These are phyloP conservation scores for Colletotrichum godetiae DNA, from an alignment of 2,329 filamentous ascomycete genomes.

Conservation along the genomic window DNA sequence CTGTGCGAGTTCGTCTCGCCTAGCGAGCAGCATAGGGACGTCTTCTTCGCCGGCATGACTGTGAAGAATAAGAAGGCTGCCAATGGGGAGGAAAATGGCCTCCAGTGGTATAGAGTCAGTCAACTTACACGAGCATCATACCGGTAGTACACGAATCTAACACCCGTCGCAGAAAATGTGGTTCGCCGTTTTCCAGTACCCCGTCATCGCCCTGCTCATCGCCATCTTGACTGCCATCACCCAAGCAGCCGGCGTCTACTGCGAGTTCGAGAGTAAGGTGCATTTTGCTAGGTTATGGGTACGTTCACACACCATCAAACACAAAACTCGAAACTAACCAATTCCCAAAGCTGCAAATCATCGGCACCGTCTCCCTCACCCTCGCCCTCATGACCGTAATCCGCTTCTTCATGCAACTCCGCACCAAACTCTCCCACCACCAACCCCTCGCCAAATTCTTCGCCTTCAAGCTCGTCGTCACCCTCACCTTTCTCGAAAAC, in stretches of 20 bases:
- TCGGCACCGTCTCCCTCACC: slow-evolving; percentile 39
- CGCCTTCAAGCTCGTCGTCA: slow-evolving; percentile 42
- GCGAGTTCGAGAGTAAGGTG: slow-evolving; percentile 42
- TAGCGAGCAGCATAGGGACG: slow-evolving; percentile 44
- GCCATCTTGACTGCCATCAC: slow-evolving; percentile 52
- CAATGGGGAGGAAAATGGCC: slow-evolving; percentile 40
- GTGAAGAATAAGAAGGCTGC: slow-evolving; percentile 42
- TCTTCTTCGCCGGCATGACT: slow-evolving; percentile 50
- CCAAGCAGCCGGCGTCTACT: slow-evolving; percentile 44
- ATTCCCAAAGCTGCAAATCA: slow-evolving; percentile 39
- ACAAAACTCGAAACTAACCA: neutral
- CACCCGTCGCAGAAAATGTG: slow-evolving; percentile 41
- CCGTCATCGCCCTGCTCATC: slow-evolving; percentile 48
- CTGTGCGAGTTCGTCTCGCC: slow-evolving; percentile 55
- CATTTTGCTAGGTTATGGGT: slow-evolving; percentile 46
- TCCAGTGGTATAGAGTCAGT: slow-evolving; percentile 47
- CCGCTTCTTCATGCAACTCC: slow-evolving; percentile 34
- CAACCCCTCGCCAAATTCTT: slow-evolving; percentile 41
- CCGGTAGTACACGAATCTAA: neutral
- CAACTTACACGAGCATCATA: neutral
- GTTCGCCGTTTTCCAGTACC: slow-evolving; percentile 54
- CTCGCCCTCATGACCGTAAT: slow-evolving; percentile 41
- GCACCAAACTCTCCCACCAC: slow-evolving; percentile 38
- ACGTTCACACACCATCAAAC: neutral
- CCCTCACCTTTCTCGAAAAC: slow-evolving; percentile 38